Conservation (phyloP, 2,329 filamentous ascomycete species). For the Mycocentrospora acerina region DNA sequence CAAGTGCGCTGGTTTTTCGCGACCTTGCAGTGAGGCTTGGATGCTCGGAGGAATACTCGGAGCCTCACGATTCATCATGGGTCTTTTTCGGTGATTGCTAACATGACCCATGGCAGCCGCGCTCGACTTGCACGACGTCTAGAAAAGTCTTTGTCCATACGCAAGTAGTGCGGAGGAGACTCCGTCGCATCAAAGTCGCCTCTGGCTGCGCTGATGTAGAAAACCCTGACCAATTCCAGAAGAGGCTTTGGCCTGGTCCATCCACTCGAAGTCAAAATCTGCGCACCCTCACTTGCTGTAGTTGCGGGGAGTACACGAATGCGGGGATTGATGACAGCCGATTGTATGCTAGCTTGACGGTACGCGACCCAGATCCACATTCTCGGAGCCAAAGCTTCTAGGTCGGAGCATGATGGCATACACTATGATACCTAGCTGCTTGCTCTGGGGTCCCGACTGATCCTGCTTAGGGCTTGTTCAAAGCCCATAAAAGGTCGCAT, state of each 20-base stretch:
- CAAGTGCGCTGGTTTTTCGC: too few relatives aligned
- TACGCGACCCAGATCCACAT: constrained; percentile 15
- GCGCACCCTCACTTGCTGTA: constrained; percentile 14
- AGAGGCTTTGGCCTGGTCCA: constrained; percentile 7
- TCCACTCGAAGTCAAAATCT: too few relatives aligned
- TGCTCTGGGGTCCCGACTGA: constrained; percentile 4
- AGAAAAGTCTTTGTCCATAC: constrained; percentile 12
- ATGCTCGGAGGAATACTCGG: constrained; percentile 30
- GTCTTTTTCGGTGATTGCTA: constrained; percentile 18
- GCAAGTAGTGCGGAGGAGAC: constrained; percentile 4
- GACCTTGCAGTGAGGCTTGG: constrained; percentile 1
- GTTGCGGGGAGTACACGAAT: constrained; percentile 21
- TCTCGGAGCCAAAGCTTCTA: constrained; percentile 12
- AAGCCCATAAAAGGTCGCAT: constrained; percentile 1
- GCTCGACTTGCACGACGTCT: constrained; percentile 8
- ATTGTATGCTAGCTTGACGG: constrained; percentile 15
- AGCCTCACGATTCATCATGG: constrained; percentile 12
- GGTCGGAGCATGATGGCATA: constrained; percentile 19
- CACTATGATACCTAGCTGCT: background rate
- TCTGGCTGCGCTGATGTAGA: background rate
- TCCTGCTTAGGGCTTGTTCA: background rate
- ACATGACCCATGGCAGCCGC: constrained; percentile 12
- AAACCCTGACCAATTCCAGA: constrained; percentile 4
- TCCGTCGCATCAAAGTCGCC: constrained; percentile 11
- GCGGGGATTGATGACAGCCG: constrained; percentile 23